Evolutionary conservation across 495 filamentous ascomycete genomes (phyloP).

Genomic region (Patellaria atrata): DNA sequence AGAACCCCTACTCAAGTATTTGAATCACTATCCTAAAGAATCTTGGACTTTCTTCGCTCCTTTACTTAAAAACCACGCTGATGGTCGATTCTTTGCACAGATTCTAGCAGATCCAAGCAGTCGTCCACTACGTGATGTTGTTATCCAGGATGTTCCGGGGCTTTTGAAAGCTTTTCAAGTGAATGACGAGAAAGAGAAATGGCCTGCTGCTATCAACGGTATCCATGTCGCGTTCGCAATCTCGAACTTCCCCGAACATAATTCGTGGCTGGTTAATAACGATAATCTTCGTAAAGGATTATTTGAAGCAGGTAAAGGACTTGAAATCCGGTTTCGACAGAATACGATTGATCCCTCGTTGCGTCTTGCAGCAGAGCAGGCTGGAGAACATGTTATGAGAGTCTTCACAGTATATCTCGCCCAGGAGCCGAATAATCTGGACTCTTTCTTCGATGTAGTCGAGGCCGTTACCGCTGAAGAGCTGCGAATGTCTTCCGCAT

Average conservation of each 20-base stretch:
- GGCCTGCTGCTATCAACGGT: slow-evolving; percentile 67
- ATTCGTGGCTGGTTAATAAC: slow-evolving; percentile 65
- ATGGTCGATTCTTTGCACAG: slow-evolving; percentile 90
- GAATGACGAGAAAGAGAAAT: slow-evolving; percentile 43
- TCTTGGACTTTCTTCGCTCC: slow-evolving; percentile 64
- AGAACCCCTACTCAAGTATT: slow-evolving; percentile 80
- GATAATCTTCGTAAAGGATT: slow-evolving; percentile 55
- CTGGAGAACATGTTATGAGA: slow-evolving; percentile 73
- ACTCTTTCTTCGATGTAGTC: slow-evolving; percentile 76
- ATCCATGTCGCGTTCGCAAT: slow-evolving; percentile 74
- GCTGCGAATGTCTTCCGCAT: slow-evolving; percentile 56
- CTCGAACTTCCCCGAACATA: slow-evolving; percentile 41
- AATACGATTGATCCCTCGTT: slow-evolving; percentile 54
- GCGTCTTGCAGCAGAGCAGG: slow-evolving; percentile 77
- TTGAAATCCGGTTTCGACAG: slow-evolving; percentile 54
- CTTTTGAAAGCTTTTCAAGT: slow-evolving; percentile 50
- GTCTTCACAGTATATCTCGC: slow-evolving; percentile 69
- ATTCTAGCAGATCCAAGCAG: slow-evolving; percentile 66
- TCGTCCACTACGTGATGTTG: slow-evolving; percentile 54
- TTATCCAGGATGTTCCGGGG: slow-evolving; percentile 56
- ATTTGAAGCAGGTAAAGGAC: slow-evolving; percentile 51
- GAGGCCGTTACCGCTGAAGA: slow-evolving; percentile 74
- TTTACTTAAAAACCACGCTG: slow-evolving; percentile 64
- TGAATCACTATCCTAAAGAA: slow-evolving; percentile 84
- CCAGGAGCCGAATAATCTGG: slow-evolving; percentile 61